phyloP scores from a whole-genome alignment of 495 filamentous ascomycete species.

The Parmelia sp. region DNA sequence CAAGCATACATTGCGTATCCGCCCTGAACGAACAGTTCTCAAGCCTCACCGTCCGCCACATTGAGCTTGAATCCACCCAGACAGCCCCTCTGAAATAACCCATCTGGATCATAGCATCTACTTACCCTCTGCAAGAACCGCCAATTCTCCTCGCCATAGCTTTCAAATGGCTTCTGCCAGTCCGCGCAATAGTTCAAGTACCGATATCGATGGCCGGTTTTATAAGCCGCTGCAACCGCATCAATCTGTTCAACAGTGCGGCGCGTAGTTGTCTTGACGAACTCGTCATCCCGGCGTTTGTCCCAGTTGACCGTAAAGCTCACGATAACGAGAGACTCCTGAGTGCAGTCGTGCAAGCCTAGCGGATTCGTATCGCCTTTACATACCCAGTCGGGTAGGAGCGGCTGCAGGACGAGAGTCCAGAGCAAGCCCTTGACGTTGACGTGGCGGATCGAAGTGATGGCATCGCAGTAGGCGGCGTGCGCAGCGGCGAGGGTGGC shows the following conservation, averaged over 20 bases:
- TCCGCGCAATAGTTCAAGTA: slow-evolving; percentile 35
- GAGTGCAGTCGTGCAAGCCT: slow-evolving; percentile 24
- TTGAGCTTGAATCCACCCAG: slow-evolving; percentile 34
- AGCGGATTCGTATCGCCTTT: slow-evolving; percentile 30
- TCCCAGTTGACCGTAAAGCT: slow-evolving; percentile 33
- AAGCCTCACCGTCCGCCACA: slow-evolving; percentile 10
- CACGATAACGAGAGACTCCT: slow-evolving; percentile 31
- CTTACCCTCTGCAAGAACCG: slow-evolving; percentile 28
- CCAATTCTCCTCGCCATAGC: slow-evolving; percentile 33
- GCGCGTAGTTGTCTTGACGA: slow-evolving; percentile 27
- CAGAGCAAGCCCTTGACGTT: slow-evolving; percentile 27
- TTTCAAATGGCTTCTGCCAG: slow-evolving; percentile 33
- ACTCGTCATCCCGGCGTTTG: slow-evolving; percentile 28
- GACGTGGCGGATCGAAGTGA: slow-evolving; percentile 18
- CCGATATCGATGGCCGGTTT: slow-evolving; percentile 29
- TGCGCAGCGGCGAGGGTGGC: slow-evolving; percentile 28
- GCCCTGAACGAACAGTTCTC: slow-evolving; percentile 5
- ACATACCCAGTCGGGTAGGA: slow-evolving; percentile 28
- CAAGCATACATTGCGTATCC: neutral
- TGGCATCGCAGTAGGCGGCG: slow-evolving; percentile 24
- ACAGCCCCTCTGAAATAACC: slow-evolving; percentile 32
- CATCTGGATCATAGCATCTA: slow-evolving; percentile 31
- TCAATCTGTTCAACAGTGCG: slow-evolving; percentile 31
- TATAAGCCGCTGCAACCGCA: slow-evolving; percentile 24
- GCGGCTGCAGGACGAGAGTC: slow-evolving; percentile 30